Evolutionary conservation across 176 grass and related monocot species (phyloP), one percentile per base, ranked within the genome.

Genomic region (Cocos nucifera): DNA sequence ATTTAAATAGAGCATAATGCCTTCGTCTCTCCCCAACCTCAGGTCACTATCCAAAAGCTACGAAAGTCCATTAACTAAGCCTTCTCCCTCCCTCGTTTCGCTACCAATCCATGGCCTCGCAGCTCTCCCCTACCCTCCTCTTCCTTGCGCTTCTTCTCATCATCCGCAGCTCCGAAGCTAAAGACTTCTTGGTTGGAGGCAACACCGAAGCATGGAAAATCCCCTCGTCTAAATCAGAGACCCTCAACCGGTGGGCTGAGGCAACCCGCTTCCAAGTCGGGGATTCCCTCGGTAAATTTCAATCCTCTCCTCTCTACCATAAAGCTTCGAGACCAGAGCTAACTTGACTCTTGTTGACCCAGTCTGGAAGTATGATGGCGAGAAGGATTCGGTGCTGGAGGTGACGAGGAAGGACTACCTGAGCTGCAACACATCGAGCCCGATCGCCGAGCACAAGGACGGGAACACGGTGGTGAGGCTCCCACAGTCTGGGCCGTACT

Each of bases 181-280:
- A 55, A 22, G 39, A 76, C 24, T 82, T 67, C 59, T 49, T 71
- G 57, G 79, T 82, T 16, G 79, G 79, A 53, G 79, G 72, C 54
- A 61, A 23, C 54, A 57, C 21, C 23, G n/a, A 71, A 24, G 39
- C 73, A 15, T 82, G 79, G 79, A 22, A 48, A 39, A 51, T 82
- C 8, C 66, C 79, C 8, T 10, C 67, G 20, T 71, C 66, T 4
- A 55, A 66, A 26, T 66, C 60, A 17, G 67, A 65, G 18, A 53
- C 73, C 30, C 79, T 76, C 73, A 82, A 82, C 66, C 68, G 67
- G 49, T 82, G 79, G 79, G 79, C 73, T 5, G 79, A 72, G 66
- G 53, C 61, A 16, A 72, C 56, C 9, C 67, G 79, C 0, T 82
- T 82, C 66, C 72, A 56, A 82, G 60, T 82, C 30, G 73, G 79